Conservation (phyloP, 177 flowering plant genomes). For the Vitis hybrid region DNA sequence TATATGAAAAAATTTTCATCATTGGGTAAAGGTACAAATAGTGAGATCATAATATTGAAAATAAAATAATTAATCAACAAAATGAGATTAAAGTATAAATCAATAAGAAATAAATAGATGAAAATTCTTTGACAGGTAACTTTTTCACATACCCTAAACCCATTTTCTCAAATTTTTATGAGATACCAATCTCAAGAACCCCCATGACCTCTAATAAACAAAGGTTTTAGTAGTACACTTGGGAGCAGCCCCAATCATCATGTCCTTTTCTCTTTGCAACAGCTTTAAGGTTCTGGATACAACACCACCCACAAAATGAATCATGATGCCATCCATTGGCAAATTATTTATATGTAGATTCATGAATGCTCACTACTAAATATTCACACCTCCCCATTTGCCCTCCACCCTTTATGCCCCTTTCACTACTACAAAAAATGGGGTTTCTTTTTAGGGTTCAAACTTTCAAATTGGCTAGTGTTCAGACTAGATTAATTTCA, state of each 20-base stretch:
- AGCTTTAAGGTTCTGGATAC: slow-evolving; percentile 22
- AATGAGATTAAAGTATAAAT: too few species aligned
- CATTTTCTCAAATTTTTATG: too few species aligned
- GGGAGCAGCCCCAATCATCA: slow-evolving; percentile 25
- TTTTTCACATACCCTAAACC: too few species aligned
- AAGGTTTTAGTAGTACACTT: neutral
- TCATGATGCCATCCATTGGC: slow-evolving; percentile 35
- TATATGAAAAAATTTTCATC: too few species aligned
- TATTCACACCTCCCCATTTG: neutral
- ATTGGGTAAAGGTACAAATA: too few species aligned
- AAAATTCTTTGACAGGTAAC: too few species aligned
- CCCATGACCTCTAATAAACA: neutral
- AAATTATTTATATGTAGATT: slow-evolving; percentile 18
- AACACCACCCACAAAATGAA: slow-evolving; percentile 21
- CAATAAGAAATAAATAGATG: too few species aligned
- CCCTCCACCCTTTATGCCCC: neutral
- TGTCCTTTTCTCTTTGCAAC: slow-evolving; percentile 22
- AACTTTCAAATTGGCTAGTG: too few species aligned
- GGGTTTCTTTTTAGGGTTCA: neutral
- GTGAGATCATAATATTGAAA: too few species aligned
- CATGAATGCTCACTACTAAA: slow-evolving; percentile 6
- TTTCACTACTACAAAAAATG: neutral
- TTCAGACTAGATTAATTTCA: too few species aligned
- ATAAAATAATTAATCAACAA: too few species aligned
- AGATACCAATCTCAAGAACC: too few species aligned